Evolutionary conservation across 1,284 basidiomycete species (phyloP).

Genomic region (Rhodotorula sp.): DNA sequence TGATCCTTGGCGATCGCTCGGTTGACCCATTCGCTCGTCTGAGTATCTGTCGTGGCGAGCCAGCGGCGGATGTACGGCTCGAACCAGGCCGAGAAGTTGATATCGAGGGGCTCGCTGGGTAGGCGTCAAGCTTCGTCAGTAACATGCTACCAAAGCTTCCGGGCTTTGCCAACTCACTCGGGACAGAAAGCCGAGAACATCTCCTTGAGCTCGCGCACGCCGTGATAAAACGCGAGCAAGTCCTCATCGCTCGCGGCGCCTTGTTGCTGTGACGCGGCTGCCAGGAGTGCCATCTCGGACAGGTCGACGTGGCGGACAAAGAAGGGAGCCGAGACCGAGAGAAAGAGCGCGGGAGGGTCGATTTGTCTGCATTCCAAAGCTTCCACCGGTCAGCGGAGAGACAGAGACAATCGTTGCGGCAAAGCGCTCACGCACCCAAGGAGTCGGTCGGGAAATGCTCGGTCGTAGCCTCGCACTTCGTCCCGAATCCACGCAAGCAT

Average conservation of each 20-base stretch:
- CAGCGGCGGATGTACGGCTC: slow-evolving; percentile 85
- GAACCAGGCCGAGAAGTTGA: slow-evolving; percentile 55
- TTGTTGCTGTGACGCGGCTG: slow-evolving; percentile 55
- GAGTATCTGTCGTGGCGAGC: slow-evolving; percentile 83
- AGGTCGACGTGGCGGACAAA: slow-evolving; percentile 73
- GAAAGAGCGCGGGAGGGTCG: slow-evolving; percentile 38
- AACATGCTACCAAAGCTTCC: neutral
- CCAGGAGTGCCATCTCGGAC: slow-evolving; percentile 59
- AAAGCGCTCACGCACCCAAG: slow-evolving; percentile 60
- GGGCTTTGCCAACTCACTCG: slow-evolving; percentile 56
- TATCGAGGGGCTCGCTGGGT: slow-evolving; percentile 28
- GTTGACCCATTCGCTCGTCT: slow-evolving; percentile 91
- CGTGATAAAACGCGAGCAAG: slow-evolving; percentile 78
- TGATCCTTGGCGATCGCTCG: slow-evolving; percentile 85
- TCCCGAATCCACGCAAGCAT: slow-evolving; percentile 90
- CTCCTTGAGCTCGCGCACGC: slow-evolving; percentile 66
- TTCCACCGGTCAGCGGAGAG: neutral
- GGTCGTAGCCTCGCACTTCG: slow-evolving; percentile 73
- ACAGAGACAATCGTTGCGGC: neutral
- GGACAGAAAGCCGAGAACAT: slow-evolving; percentile 81
- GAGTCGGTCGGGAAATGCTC: slow-evolving; percentile 77
- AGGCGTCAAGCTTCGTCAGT: neutral
- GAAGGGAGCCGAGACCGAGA: slow-evolving; percentile 78
- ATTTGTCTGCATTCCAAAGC: slow-evolving; percentile 9
- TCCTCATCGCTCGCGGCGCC: slow-evolving; percentile 81